These are phyloP conservation scores for Epichloe glyceriae DNA, from an alignment of 2,329 filamentous ascomycete genomes.

Conservation along the genomic window DNA sequence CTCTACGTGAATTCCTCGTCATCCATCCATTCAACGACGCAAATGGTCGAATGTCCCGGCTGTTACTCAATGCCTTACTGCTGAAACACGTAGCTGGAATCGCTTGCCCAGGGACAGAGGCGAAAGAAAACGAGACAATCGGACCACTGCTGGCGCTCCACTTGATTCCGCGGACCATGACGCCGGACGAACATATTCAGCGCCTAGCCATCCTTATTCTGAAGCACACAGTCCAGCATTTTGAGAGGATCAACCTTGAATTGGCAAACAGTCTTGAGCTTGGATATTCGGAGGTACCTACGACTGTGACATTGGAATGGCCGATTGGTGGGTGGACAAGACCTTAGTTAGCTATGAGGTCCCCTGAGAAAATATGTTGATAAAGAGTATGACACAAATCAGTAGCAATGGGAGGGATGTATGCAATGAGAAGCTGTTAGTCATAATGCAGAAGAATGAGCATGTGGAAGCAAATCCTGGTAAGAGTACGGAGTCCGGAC, in stretches of 20 bases:
- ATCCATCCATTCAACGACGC: neutral
- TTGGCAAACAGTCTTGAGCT: neutral
- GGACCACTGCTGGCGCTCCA: neutral
- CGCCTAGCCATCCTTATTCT: neutral
- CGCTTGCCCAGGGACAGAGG: neutral
- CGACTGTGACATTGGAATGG: no score
- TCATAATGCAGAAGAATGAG: neutral
- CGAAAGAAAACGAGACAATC: neutral
- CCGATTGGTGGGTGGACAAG: no score
- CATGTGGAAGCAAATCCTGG: neutral
- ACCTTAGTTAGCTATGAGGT: no score
- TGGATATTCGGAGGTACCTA: neutral
- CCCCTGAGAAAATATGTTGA: no score
- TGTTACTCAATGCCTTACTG: neutral
- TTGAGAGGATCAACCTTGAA: neutral
- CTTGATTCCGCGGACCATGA: neutral
- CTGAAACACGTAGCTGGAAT: neutral
- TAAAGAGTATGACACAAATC: no score
- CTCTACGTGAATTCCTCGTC: neutral
- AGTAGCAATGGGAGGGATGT: no score
- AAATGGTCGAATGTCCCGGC: neutral
- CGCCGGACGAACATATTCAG: neutral
- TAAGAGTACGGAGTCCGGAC: no score
- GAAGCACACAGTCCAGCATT: neutral
- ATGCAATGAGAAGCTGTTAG: neutral